These are phyloP conservation scores for Alternaria triticimaculans DNA, from an alignment of 2,329 filamentous ascomycete genomes.

Conservation along the genomic window DNA sequence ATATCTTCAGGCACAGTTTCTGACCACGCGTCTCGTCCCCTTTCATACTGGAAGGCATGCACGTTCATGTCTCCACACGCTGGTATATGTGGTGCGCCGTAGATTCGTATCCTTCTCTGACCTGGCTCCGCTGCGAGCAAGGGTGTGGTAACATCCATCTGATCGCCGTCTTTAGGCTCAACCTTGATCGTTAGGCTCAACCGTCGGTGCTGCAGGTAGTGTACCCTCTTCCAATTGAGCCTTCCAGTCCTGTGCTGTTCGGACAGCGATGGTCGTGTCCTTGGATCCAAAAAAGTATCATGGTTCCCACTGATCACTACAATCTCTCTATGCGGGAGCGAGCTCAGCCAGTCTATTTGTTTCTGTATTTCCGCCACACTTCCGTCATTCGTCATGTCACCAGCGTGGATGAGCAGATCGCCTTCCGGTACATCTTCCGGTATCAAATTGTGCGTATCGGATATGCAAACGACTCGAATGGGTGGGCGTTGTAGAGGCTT, in stretches of 20 bases:
- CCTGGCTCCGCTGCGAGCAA: slow-evolving; percentile 23
- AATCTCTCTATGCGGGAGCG: slow-evolving; percentile 78
- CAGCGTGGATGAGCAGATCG: slow-evolving; percentile 88
- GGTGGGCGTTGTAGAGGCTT: slow-evolving; percentile 62
- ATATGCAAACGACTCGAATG: slow-evolving; percentile 84
- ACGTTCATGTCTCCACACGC: slow-evolving; percentile 69
- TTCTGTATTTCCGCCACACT: slow-evolving; percentile 75
- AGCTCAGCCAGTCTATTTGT: slow-evolving; percentile 83
- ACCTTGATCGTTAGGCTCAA: slow-evolving; percentile 63
- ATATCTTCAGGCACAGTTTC: slow-evolving; percentile 73
- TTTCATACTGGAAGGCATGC: slow-evolving; percentile 79
- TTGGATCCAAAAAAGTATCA: slow-evolving; percentile 81
- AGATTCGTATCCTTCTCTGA: slow-evolving; percentile 69
- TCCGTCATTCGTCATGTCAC: slow-evolving; percentile 80
- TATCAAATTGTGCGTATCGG: slow-evolving; percentile 80
- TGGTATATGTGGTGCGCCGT: slow-evolving; percentile 83
- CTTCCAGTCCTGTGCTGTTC: slow-evolving; percentile 62
- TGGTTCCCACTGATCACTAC: slow-evolving; percentile 88
- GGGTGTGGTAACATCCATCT: slow-evolving; percentile 20
- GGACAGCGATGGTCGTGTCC: slow-evolving; percentile 58
- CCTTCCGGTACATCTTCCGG: slow-evolving; percentile 71
- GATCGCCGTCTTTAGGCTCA: slow-evolving; percentile 12
- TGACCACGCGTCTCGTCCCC: slow-evolving; percentile 72
- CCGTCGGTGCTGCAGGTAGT: slow-evolving; percentile 76
- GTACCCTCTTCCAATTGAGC: slow-evolving; percentile 71